Base-by-base conservation (phyloP, 352 stramenopile genomes). In the Pythium monospermum region DNA sequence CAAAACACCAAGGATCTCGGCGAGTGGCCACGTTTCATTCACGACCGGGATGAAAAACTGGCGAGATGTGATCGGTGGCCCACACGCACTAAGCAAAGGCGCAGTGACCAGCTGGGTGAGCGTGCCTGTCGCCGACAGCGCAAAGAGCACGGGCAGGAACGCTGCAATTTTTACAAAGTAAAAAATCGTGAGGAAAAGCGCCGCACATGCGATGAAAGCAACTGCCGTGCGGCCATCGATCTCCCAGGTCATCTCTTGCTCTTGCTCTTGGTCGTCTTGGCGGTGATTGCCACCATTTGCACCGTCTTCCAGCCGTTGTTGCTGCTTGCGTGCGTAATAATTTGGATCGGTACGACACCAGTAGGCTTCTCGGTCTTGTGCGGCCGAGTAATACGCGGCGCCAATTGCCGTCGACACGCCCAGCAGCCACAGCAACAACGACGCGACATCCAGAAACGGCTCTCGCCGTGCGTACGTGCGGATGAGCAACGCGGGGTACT, bases 141-240 rank as follows among this genome's bases (percentile, higher is more conserved):
- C 64, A 41, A 88, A 91, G n/a, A 91, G 62, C 25, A 91, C 68
- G 3, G 80, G 79, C 38, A 91, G 73, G 2, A 76, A 40, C 16
- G 65, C 58, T 12, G 63, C 66, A 38, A 85, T 58, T 32, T 87
- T 85, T 19, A 89, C 61, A 40, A 76, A 91, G 58, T 85, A 91
- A 6, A 89, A 76, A 1, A 89, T 25, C 13, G 71, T 83, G 42
- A 91, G 63, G 48, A 87, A 84, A 4, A 73, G 42, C 0, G 71
- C 78, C 6, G 77, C 77, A 25, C 69, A 63, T 25, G 68, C 46
- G 27, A 91, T 87, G 47, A 91, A 91, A 5, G 57, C 67, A 6
- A 91, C 59, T 0, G 80, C 80, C 28, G 85, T 72, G 49, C 61
- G 61, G 18, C 66, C 53, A 25, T 87, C 76, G n/a, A 91, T 59